phyloP scores from a whole-genome alignment of 2,329 filamentous ascomycete species.

The Penicillium sp. region DNA sequence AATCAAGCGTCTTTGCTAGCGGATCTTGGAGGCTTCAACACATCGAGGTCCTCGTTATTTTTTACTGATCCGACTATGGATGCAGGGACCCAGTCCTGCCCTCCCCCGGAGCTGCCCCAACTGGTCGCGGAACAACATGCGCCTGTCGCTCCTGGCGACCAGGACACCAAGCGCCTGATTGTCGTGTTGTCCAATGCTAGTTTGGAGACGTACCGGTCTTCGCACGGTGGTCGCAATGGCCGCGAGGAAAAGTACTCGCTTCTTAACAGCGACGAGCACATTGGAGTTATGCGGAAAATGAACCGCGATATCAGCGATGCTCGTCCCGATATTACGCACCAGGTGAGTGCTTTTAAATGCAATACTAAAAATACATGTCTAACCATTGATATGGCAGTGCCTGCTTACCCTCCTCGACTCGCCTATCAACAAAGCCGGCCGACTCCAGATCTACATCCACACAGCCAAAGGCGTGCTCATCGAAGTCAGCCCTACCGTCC shows the following conservation, averaged over 20 bases:
- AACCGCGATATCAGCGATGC: constrained; percentile 97
- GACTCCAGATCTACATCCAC: constrained; percentile 97
- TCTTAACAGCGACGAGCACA: constrained; percentile 98
- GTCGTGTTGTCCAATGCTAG: constrained; percentile 97
- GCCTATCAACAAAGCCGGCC: constrained; percentile 96
- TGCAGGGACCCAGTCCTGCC: constrained; percentile 87
- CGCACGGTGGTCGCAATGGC: constrained; percentile 62
- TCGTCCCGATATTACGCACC: constrained; percentile 94
- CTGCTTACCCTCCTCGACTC: constrained; percentile 95
- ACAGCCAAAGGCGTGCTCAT: constrained; percentile 96
- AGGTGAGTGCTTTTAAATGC: constrained; percentile 57
- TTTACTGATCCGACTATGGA: constrained; percentile 11
- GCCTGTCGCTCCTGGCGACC: constrained; percentile 79
- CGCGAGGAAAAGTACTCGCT: constrained; percentile 95
- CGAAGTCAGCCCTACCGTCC: constrained; percentile 95
- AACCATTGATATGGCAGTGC: constrained; percentile 58
- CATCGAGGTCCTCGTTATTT: constrained; percentile 3
- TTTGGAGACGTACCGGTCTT: constrained; percentile 94
- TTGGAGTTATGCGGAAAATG: constrained; percentile 99
- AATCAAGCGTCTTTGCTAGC: constrained; percentile 1
- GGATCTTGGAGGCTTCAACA: constrained; percentile 9
- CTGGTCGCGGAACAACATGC: constrained; percentile 89
- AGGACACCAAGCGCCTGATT: constrained; percentile 85
- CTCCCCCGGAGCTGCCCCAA: constrained; percentile 83
- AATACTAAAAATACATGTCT: constrained; percentile 1